Evolutionary conservation across 1,284 basidiomycete genomes (phyloP).

Genomic region (Hemileia vastatrix): DNA sequence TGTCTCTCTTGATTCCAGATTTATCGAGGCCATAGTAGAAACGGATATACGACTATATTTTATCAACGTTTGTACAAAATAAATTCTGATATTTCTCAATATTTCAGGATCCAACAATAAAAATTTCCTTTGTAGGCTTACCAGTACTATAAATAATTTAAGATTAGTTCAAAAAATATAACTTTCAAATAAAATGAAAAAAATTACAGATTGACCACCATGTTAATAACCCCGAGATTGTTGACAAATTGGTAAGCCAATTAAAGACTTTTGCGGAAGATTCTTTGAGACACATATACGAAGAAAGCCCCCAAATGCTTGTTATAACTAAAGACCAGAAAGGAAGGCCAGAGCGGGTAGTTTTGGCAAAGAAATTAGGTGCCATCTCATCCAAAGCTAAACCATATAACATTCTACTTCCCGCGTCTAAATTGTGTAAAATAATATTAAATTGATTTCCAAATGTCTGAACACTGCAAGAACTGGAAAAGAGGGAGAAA

Average conservation of each 20-base stretch:
- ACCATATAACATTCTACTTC: slow-evolving; percentile 51
- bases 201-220: slow-evolving; percentile 23
- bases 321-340: slow-evolving; percentile 60
- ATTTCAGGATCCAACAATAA: slow-evolving; percentile 3
- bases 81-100: slow-evolving; percentile 26
- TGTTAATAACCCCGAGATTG: slow-evolving; percentile 31
- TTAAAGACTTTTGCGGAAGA: slow-evolving; percentile 61
- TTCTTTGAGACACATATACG: slow-evolving; percentile 59
- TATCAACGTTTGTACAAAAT: slow-evolving; percentile 46
- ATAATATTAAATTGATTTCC: neutral
- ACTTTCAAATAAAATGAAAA: neutral
- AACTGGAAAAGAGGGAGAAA: neutral
- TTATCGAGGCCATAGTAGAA: slow-evolving; percentile 58
- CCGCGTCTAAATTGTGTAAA: slow-evolving; percentile 13
- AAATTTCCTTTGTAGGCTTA: neutral
- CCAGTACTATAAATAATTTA: neutral
- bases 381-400: slow-evolving; percentile 66
- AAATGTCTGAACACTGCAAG: neutral
- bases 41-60: slow-evolving; percentile 59
- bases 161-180: neutral
- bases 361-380: slow-evolving; percentile 61
- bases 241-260: slow-evolving; percentile 60
- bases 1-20: slow-evolving; percentile 54
- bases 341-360: slow-evolving; percentile 64
- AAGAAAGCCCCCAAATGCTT: slow-evolving; percentile 59